Evolutionary conservation across 306 rosid genomes (phyloP).

Genomic region (Casuarina glauca): DNA sequence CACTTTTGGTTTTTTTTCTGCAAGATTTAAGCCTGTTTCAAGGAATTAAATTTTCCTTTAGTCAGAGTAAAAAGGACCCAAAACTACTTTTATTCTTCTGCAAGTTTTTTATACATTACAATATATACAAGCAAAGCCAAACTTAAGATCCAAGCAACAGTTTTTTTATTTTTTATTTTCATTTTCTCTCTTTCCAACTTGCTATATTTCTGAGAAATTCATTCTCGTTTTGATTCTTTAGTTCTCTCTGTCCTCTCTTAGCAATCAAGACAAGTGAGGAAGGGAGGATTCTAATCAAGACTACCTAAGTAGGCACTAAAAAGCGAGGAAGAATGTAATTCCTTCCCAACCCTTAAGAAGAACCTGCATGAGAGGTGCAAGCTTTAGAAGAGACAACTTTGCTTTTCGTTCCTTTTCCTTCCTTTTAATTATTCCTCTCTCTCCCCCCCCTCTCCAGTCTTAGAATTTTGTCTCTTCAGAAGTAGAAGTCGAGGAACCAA

Average conservation of each 20-base stretch:
- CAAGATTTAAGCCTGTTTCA: constrained; percentile 14
- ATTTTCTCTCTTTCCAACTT: constrained; percentile 30
- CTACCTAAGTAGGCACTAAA: constrained; percentile 35
- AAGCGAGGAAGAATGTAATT: constrained; percentile 52
- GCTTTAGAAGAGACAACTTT: constrained; percentile 53
- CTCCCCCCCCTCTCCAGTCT: constrained; percentile 23
- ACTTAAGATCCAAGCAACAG: constrained; percentile 70
- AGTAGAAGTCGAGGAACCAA: constrained; percentile 28
- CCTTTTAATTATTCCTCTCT: constrained; percentile 31
- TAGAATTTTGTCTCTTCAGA: constrained; percentile 14
- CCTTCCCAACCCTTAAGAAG: constrained; percentile 43
- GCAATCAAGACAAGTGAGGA: constrained; percentile 23
- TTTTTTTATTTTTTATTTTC: not conserved
- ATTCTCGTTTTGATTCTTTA: constrained; percentile 34
- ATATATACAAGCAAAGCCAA: constrained; percentile 33
- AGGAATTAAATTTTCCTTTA: constrained; percentile 38
- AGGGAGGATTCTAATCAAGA: constrained; percentile 25
- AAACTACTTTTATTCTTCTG: constrained; percentile 46
- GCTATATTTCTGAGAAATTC: constrained; percentile 34
- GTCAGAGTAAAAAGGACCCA: constrained; percentile 40
- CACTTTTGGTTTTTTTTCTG: constrained; percentile 26
- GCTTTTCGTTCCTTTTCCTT: constrained; percentile 21
- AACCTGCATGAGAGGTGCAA: constrained; percentile 47
- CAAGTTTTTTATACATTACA: constrained; percentile 49
- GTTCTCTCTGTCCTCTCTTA: constrained; percentile 17